These are phyloP conservation scores for Neoascochyta sp. DNA, from an alignment of 2,329 filamentous ascomycete species.

Conservation along the genomic window DNA sequence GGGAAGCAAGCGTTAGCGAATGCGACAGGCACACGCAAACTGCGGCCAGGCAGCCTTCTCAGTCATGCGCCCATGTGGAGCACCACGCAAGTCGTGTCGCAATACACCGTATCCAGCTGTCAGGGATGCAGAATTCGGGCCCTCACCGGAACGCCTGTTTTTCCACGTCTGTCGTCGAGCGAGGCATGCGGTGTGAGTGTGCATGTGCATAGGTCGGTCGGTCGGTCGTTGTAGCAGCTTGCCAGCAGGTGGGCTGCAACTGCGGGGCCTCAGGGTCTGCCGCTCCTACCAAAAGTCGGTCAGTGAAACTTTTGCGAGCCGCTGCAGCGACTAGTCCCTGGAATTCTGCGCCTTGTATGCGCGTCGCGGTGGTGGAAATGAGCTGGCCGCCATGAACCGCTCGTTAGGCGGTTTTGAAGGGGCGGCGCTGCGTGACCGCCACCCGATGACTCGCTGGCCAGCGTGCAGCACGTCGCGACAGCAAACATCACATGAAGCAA, in stretches of 20 bases:
- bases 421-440: slow-evolving; percentile 8
- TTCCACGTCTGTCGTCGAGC: too few relatives aligned
- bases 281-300: slow-evolving; percentile 8
- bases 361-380: too few relatives aligned
- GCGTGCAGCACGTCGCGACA: slow-evolving; percentile 14
- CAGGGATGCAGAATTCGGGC: background rate
- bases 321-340: too few relatives aligned
- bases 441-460: slow-evolving; percentile 11
- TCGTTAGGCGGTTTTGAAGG: too few relatives aligned
- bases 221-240: slow-evolving; percentile 2
- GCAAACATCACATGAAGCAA: slow-evolving; percentile 15
- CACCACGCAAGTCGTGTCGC: slow-evolving; percentile 2
- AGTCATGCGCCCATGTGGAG: slow-evolving; percentile 5
- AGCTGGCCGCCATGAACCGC: too few relatives aligned
- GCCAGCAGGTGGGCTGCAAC: too few relatives aligned
- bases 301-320: too few relatives aligned
- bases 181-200: too few relatives aligned
- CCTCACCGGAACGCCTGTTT: too few relatives aligned
- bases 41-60: slow-evolving; percentile 5
- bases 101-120: slow-evolving; percentile 3
- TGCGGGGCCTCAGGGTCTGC: slow-evolving; percentile 6
- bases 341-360: too few relatives aligned
- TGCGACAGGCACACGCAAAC: slow-evolving; percentile 6
- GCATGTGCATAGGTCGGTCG: background rate
- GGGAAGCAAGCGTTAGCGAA: slow-evolving; percentile 1